phyloP scores from a whole-genome alignment of 768 basidiomycete genomes.

The Rhodosporidiobolus odoratus region DNA sequence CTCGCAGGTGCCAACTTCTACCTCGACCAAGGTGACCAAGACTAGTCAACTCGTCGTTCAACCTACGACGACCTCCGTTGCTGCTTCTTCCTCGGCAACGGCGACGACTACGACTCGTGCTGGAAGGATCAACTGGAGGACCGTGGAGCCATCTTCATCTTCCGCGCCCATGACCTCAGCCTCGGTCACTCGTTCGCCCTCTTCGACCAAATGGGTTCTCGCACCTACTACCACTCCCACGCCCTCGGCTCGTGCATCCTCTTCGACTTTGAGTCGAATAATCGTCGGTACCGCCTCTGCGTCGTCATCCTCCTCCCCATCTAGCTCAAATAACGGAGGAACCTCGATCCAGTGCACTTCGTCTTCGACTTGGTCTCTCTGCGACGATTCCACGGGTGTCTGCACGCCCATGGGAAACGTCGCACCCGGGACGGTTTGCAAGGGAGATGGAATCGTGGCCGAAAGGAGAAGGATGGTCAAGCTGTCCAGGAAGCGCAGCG shows the following conservation, averaged over 20 bases:
- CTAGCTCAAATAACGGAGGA: background rate
- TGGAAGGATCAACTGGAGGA: background rate
- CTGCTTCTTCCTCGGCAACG: background rate
- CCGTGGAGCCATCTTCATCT: background rate
- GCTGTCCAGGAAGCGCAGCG: background rate
- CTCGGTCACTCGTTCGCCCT: too few species aligned
- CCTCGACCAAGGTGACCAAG: too few species aligned
- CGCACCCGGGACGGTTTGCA: constrained; percentile 29
- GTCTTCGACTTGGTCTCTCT: constrained; percentile 22
- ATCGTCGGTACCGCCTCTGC: background rate
- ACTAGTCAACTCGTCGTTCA: background rate
- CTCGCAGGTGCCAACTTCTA: too few species aligned
- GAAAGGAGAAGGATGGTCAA: background rate
- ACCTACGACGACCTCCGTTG: background rate
- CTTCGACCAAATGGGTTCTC: too few species aligned
- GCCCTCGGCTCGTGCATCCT: background rate
- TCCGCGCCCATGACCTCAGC: background rate
- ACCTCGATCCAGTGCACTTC: constrained; percentile 15
- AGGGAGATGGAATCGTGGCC: background rate
- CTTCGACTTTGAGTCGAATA: too few species aligned
- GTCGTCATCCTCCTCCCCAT: background rate
- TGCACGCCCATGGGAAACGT: constrained; percentile 34
- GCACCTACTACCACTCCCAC: background rate
- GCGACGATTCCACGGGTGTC: background rate
- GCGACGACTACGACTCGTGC: background rate